Evolutionary conservation across 176 grass and related monocot genomes (phyloP), one percentile per base, ranked within the genome.

Genomic region (Microstegium vimineum): DNA sequence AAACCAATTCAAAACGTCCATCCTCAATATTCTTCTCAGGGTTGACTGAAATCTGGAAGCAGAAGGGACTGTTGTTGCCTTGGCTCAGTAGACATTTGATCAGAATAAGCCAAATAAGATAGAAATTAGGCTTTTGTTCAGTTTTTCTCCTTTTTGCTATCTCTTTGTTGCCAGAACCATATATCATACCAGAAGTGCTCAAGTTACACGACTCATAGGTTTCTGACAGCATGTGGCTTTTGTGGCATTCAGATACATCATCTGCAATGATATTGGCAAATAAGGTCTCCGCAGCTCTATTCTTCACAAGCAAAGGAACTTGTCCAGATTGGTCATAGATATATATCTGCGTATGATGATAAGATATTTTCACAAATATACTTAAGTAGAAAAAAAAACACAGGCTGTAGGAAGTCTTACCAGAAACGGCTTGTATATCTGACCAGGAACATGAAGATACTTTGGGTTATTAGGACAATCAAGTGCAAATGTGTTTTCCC

Each of bases 221-320:
- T 69, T 76, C 70, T 65, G 52, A 60, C 80, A 64, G 64, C 41
- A 43, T 56, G 61, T 68, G 28, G 28, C 22, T 79, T 12, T 78
- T 66, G 52, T 84, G 89, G 76, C 86, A 84, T 65, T 71, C 82
- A 30, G 56, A 83, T 42, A 91, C 83, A 83, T 84, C 81, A 67
- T 91, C 86, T 18, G 92, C 92, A 37, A 26, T 71, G 3, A 94
- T 78, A 70, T 87, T 91, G 18, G 80, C 86, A 77, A 94, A 94
- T 78, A 94, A 78, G 28, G 82, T 82, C 81, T 94, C 92, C 0
- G 92, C 92, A 71, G 84, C 89, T 74, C 86, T 94, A 59, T 94
- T 94, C 81, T 57, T 89, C 18, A 94, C 89, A 66, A 87, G 80
- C 54, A 94, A 62, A 80, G 89, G 83, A 64, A 91, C 72, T 78